Evolutionary conservation across 2,329 filamentous ascomycete genomes (phyloP).

Genomic region (Ceratocystis eucalypticola): DNA sequence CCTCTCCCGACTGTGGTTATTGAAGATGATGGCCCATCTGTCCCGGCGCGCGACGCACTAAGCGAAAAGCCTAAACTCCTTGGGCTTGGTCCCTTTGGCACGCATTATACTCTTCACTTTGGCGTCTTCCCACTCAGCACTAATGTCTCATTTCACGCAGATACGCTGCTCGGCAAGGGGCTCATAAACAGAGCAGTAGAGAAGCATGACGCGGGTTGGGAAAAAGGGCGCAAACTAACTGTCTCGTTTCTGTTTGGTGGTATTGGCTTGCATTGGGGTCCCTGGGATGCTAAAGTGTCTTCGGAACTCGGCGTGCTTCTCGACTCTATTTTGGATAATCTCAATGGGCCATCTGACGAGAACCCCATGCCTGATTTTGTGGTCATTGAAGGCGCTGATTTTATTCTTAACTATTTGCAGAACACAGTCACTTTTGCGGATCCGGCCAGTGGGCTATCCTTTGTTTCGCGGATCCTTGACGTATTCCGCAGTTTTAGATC

Average conservation of each 20-base stretch:
- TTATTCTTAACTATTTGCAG: constrained; percentile 37
- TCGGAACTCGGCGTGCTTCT: constrained; percentile 49
- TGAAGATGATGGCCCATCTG: constrained; percentile 8
- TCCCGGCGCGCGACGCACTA: background rate
- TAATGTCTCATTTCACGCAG: constrained; percentile 46
- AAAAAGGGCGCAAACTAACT: constrained; percentile 24
- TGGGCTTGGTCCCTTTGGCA: constrained; percentile 47
- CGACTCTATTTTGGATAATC: constrained; percentile 42
- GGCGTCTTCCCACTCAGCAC: constrained; percentile 45
- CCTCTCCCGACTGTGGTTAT: constrained; percentile 28
- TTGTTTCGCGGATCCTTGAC: constrained; percentile 33
- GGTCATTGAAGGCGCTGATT: constrained; percentile 29
- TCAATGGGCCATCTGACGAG: constrained; percentile 21
- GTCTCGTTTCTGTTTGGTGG: constrained; percentile 35
- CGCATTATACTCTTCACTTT: constrained; percentile 48
- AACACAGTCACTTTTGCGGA: constrained; percentile 31
- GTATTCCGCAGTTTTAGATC: constrained; percentile 30
- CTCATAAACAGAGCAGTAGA: constrained; percentile 31
- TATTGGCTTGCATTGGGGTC: constrained; percentile 39
- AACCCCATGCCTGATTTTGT: constrained; percentile 20
- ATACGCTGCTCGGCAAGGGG: constrained; percentile 45
- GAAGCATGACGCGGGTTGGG: constrained; percentile 23
- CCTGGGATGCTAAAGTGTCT: constrained; percentile 44
- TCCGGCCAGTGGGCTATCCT: constrained; percentile 28
- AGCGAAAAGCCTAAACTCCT: constrained; percentile 27